A percentile compares a stretch with the other conserved stretches of the same genome.
These are phyloP conservation scores for Aspergillus sergii DNA, from an alignment of 2,329 filamentous ascomycete genomes.

Conservation along the genomic window DNA sequence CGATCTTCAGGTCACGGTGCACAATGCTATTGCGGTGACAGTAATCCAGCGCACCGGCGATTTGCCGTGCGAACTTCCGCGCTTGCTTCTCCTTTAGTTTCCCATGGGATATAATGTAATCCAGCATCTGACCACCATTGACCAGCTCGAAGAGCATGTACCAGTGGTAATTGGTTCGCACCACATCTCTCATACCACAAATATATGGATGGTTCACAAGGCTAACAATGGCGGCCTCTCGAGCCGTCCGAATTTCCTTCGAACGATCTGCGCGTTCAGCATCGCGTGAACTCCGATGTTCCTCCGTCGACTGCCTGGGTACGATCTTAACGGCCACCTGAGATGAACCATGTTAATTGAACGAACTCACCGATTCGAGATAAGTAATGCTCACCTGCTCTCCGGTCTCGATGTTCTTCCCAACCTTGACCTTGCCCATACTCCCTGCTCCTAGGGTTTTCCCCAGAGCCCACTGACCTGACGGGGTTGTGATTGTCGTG, in stretches of 20 bases:
- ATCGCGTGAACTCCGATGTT: constrained; percentile 71
- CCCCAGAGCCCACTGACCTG: constrained; percentile 90
- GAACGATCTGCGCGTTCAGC: constrained; percentile 92
- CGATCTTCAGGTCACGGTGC: constrained; percentile 95
- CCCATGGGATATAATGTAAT: constrained; percentile 98
- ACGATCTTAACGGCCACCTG: constrained; percentile 98
- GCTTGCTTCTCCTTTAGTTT: constrained; percentile 98
- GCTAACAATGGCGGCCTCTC: constrained; percentile 94
- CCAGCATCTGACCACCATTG: constrained; percentile 98
- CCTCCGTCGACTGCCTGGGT: constrained; percentile 83
- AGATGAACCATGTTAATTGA: constrained; percentile 8
- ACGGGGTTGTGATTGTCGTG: constrained; percentile 86
- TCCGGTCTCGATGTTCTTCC: constrained; percentile 82
- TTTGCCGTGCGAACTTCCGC: constrained; percentile 95
- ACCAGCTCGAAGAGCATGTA: constrained; percentile 99
- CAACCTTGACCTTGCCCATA: constrained; percentile 98
- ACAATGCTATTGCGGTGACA: constrained; percentile 98
- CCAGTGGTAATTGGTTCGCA: constrained; percentile 97
- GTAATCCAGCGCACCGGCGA: constrained; percentile 94
- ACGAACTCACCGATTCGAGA: neutral
- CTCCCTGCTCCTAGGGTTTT: constrained; percentile 97
- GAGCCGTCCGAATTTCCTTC: constrained; percentile 91
- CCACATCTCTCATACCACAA: constrained; percentile 91
- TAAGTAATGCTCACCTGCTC: constrained; percentile 70
- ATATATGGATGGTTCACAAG: constrained; percentile 94